Evolutionary conservation across 768 basidiomycete genomes (phyloP).

Genomic region (Auricularia heimuer): DNA sequence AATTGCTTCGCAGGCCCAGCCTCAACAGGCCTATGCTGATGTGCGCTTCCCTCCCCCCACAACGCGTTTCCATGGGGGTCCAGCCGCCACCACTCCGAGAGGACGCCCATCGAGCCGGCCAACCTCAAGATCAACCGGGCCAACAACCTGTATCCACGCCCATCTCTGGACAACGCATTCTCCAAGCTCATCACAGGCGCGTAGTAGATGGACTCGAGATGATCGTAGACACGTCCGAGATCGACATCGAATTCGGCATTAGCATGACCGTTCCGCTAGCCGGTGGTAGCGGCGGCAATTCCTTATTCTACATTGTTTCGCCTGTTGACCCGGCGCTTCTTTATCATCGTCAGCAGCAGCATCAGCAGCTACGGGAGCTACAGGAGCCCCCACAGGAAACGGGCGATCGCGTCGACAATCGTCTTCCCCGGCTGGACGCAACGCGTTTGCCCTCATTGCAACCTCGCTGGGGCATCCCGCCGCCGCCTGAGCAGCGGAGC

Average conservation of each 20-base stretch:
- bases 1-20: neutral
- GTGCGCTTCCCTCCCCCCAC: neutral
- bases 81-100: neutral
- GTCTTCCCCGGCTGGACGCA: neutral
- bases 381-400: neutral
- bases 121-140: neutral
- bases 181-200: neutral
- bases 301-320: neutral
- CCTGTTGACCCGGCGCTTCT: neutral
- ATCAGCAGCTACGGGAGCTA: neutral
- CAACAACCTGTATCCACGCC: neutral
- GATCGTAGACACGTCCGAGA: neutral
- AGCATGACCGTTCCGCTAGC: neutral
- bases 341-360: neutral
- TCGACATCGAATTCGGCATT: neutral
- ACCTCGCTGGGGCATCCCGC: neutral
- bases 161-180: neutral
- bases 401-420: slow-evolving; percentile 10
- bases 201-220: neutral
- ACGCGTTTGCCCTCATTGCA: neutral
- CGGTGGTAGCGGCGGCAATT: neutral
- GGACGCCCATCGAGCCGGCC: neutral
- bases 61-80: neutral
- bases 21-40: neutral
- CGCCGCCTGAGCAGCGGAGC: neutral